Evolutionary conservation across 805 yeast genomes (phyloP), one percentile per base, ranked within the genome.

Genomic region (Ogataea ramenticola): DNA sequence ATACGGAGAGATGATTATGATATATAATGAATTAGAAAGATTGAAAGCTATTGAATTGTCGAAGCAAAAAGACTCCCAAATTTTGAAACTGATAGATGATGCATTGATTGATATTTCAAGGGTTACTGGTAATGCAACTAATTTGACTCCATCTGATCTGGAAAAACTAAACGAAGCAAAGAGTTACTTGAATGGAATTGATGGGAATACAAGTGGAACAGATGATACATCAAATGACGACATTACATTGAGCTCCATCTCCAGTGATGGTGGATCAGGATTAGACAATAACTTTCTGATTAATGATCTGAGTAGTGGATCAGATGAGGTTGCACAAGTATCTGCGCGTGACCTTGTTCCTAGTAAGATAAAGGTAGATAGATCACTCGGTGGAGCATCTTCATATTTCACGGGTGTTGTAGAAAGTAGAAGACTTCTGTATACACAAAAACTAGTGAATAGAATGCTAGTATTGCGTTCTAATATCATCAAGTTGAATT

Each of bases 401-500:
- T 32, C 43, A 7, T 40, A 40, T 22, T 40, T 40, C 21, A 39
- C 41, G 11, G 21, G 57, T n/a, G 40, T 78, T 34, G 66, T 78
- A 12, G 87, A 81, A 44, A 75, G 72, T 30, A 72, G 77, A 47
- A 69, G 74, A 48, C 60, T 70, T 12, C 68, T 69, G 41, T 74
- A 76, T 51, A 73, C 72, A 45, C 64, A 65, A 19, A 66, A 71
- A 32, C 47, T 78, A 5, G 45, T 70, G 6, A 50, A 60, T 4
- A 70, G 70, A 26, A 56, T 68, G 40, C 56, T 68, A 4, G 72
- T 68, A n/a, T 60, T 68, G 20, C 67, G 72, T 40, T 57, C 61
- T 29, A 65, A 65, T 35, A 57, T 82, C 36, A 51, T 68, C 47
- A 64, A 57, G 11, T 50, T 81, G 38, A 75, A 72, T 47, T 47